Base-by-base conservation (phyloP, 768 basidiomycete species). In the Cyathus striatus region DNA sequence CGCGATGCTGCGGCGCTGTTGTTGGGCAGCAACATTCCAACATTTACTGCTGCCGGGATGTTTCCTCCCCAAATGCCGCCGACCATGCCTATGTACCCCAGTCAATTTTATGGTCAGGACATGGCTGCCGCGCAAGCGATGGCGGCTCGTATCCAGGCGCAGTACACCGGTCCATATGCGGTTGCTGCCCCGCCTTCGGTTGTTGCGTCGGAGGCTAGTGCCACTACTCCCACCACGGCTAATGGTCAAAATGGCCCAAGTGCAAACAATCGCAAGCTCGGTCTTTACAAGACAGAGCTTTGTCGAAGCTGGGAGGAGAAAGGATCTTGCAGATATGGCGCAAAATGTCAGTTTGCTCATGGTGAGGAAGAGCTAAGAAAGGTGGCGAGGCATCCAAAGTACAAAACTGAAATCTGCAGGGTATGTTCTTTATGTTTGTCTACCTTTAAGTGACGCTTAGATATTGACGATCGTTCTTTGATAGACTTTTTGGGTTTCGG, bases 221-320 rank as follows among this genome's bases (percentile, higher is more conserved):
- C 73, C 30, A 59, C 70, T 13, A 75, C 72, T 48, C 70, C 74
- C 0, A 65, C 68, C 16, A 69, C 57, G 51, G 63, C 60, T 12
- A 69, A 54, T 45, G 67, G 72, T 22, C 72, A 72, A 36, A 71
- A 67, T 37, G 90, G 90, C 0, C 90, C 90, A 13, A 91, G 88
- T 49, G 86, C 90, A 7, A 93, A 93, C 66, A 94, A 94, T 58
- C 76, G 91, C 53, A 94, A 94, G 68, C 65, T 92, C 20, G 89
- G 87, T 14, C 58, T 94, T 37, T 94, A 94, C 72, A 94, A 94
- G 71, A 93, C 91, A 0, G 86, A 91, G 60, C 51, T 92, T 37
- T 92, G 90, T 62, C 71, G 86, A 49, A 93, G 90, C 59, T 92
- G 90, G 90, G 90, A 92, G 60, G 90, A 92, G 65, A 92, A 92